Evolutionary conservation across 2,329 filamentous ascomycete genomes (phyloP).

Genomic region (Xylariomycetidae sp.): DNA sequence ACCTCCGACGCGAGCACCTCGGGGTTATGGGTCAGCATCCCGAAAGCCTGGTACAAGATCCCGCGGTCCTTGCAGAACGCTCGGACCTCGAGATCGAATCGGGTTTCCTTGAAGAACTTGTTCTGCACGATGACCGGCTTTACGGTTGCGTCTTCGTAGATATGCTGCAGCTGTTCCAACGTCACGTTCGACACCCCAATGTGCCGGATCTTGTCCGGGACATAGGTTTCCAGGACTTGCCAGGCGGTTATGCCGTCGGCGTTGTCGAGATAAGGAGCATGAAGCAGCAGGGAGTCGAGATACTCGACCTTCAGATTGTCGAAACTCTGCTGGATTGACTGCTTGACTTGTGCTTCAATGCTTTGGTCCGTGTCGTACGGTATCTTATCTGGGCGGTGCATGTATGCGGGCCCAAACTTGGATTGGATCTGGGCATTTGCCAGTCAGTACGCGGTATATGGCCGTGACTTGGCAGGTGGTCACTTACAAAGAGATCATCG

Average conservation of each 20-base stretch:
- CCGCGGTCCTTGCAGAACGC: not conserved
- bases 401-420: not conserved
- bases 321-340: not conserved
- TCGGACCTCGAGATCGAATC: not conserved
- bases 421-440: not conserved
- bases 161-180: not conserved
- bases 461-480: no score
- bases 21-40: not conserved
- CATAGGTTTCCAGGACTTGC: not conserved
- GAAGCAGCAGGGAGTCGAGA: not conserved
- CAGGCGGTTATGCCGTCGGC: not conserved
- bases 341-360: not conserved
- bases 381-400: not conserved
- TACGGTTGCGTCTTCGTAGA: not conserved
- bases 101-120: not conserved
- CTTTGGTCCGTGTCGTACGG: not conserved
- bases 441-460: no score
- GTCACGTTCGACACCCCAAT: not conserved
- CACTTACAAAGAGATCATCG: no score
- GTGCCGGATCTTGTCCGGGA: not conserved
- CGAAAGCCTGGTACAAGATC: not conserved
- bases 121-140: not conserved
- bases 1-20: not conserved
- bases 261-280: not conserved
- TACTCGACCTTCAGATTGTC: not conserved